These are phyloP conservation scores for Blastobotrys attinorum DNA, from an alignment of 805 yeast genomes.

Conservation along the genomic window DNA sequence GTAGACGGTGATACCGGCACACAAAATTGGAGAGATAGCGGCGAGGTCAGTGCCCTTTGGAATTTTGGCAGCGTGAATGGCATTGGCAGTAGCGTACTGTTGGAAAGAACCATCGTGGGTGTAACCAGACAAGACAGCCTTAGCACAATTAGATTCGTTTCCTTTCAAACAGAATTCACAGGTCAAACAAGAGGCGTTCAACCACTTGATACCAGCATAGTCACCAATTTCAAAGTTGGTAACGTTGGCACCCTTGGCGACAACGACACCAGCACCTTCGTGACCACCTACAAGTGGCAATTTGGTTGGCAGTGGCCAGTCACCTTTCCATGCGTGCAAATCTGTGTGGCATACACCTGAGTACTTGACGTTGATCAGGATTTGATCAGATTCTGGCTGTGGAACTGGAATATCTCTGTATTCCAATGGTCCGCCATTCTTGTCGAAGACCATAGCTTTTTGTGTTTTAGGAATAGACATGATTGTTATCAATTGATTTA, in stretches of 20 bases:
- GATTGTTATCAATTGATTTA: too few relatives aligned
- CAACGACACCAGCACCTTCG: constrained; percentile 85
- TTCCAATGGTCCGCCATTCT: constrained; percentile 52
- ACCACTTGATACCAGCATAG: constrained; percentile 78
- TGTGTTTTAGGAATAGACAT: constrained; percentile 51
- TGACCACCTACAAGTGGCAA: constrained; percentile 81
- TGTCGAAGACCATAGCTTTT: constrained; percentile 64
- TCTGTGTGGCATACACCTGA: constrained; percentile 95
- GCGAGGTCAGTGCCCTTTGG: constrained; percentile 62
- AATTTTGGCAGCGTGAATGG: constrained; percentile 75
- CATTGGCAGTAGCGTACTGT: constrained; percentile 84
- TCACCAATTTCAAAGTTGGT: constrained; percentile 70
- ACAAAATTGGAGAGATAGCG: constrained; percentile 44
- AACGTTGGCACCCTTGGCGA: constrained; percentile 64
- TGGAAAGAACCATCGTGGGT: constrained; percentile 89
- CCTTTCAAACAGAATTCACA: constrained; percentile 69
- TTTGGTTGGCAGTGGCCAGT: constrained; percentile 76
- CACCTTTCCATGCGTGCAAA: constrained; percentile 90
- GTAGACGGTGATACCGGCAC: constrained; percentile 59
- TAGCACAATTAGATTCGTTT: constrained; percentile 62
- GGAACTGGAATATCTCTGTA: constrained; percentile 78
- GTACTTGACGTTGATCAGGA: constrained; percentile 73
- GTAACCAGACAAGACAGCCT: constrained; percentile 73
- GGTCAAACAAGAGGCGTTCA: constrained; percentile 65
- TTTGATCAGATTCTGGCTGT: constrained; percentile 65